Evolutionary conservation across 164 flowering plant genomes (phyloP), one percentile per base, ranked within the genome.

Genomic region (Liriodendron chinense): DNA sequence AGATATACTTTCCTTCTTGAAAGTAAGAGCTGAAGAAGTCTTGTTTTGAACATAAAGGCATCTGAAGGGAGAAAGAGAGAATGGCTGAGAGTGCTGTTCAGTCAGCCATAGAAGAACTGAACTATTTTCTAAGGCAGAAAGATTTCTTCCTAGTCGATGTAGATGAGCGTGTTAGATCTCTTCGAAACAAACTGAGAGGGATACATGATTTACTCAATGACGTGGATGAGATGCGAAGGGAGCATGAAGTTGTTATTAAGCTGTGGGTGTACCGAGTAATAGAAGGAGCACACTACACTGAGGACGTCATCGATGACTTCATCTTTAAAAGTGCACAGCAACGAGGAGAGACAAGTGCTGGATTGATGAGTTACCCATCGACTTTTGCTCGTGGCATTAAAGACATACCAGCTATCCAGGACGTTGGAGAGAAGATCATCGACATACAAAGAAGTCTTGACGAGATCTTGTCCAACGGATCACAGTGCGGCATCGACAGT

Each of bases 1-100:
- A 69, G 85, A 81, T 25, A 34, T 25, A 34, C 43, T 34, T 34
- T 34, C 43, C 43, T 34, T 34, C n/a, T n/a, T n/a, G n/a, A n/a
- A n/a, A n/a, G n/a, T n/a, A n/a, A n/a, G n/a, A n/a, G 43, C 5
- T 34, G 43, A 34, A 34, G 43, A 34, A 4, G 43, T 6, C 7
- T 34, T 34, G 3, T 34, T 4, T 34, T 34, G 43, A 34, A 34
- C 43, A 34, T 34, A 1, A 3, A 34, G 5, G 43, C 43, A 3
- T 34, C 43, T 34, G 7, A 34, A 34, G 43, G 43, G 43, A 34
- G 43, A 34, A 4, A 34, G 43, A 34, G 77, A 68, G n/a, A 72
- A 28, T 24, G 85, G 85, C 16, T 82, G 84, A 71, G 84, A 59
- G 56, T 84, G 24, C 79, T 88, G 56, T 75, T 88, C 22, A 87